Evolutionary conservation across 192 early-diverging fungal species (phyloP), one percentile per base, ranked within the genome.

Genomic region (Linnemannia elongata): DNA sequence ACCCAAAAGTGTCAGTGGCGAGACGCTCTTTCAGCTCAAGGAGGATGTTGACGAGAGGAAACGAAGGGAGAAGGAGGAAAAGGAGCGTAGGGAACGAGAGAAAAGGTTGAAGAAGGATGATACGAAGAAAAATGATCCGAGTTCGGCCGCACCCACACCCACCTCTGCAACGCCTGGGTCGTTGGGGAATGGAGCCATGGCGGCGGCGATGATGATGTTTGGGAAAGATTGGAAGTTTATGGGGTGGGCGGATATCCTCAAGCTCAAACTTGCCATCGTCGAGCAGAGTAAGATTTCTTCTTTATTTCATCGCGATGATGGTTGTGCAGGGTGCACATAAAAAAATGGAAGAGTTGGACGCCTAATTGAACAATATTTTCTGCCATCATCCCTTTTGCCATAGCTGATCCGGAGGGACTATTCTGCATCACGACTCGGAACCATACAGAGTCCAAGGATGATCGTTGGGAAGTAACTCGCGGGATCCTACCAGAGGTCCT

Each of bases 191-290:
- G 60, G 60, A 33, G 60, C 60, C n/a, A 66, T 66, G 60, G 60
- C 60, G 1, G 17, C 54, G 3, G 54, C 66, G 30, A 49, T 45
- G 76, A 39, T 45, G 42, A 66, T 84, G 6, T 30, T 78, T 17
- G 74, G 77, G 30, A 72, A 75, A 42, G 70, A 85, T 13, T 85
- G 83, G 83, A 85, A 85, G 74, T 85, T 85, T 42, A 76, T 79
- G 78, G 83, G 83, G 17, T 85, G 83, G 83, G 76, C 49, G 69
- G 83, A 85, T 24, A 5, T 85, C 7, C 54, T 75, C 13, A 85
- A 72, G 57, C 49, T 85, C 27, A 79, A 80, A 42, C 38, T 80
- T 24, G 18, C 73, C 15, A 42, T 79, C n/a, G 78, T 85, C 3
- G 83, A 85, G n/a, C 83, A 85, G 60, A 85, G 83, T 85, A 80